These are phyloP conservation scores for Aspergillus uvarum DNA, from an alignment of 2,329 filamentous ascomycete species.

Conservation along the genomic window DNA sequence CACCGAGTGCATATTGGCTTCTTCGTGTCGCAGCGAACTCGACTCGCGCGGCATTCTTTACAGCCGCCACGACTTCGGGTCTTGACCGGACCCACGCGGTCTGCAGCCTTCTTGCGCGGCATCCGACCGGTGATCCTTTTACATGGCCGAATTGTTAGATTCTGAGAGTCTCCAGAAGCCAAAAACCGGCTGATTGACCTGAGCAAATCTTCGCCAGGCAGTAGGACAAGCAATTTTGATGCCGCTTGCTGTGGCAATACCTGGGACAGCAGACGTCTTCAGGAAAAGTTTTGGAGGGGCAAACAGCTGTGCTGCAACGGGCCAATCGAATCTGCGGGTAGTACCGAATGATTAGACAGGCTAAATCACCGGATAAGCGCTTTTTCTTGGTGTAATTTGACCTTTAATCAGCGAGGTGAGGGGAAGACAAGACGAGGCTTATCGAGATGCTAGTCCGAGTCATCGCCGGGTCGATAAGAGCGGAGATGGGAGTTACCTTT, in stretches of 20 bases:
- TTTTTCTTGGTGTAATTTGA: neutral
- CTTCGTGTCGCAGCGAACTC: slow-evolving; percentile 43
- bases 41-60: slow-evolving; percentile 41
- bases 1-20: slow-evolving; percentile 42
- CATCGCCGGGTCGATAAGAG: neutral
- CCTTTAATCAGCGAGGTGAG: neutral
- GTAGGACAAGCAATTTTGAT: neutral
- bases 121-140: slow-evolving; percentile 26
- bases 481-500: neutral
- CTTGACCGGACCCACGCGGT: slow-evolving; percentile 37
- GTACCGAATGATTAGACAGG: neutral
- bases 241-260: neutral
- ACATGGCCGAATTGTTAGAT: slow-evolving; percentile 25
- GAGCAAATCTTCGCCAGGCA: neutral
- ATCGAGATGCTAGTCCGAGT: neutral
- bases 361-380: neutral
- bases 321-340: neutral
- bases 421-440: neutral
- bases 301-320: neutral
- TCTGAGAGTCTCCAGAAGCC: neutral
- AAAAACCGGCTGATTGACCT: neutral
- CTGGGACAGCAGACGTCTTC: neutral
- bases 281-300: neutral
- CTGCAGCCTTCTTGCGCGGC: slow-evolving; percentile 39
- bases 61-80: slow-evolving; percentile 44